phyloP scores from a whole-genome alignment of 1,139 yeast species.

The Schwanniomyces etchellsii region DNA sequence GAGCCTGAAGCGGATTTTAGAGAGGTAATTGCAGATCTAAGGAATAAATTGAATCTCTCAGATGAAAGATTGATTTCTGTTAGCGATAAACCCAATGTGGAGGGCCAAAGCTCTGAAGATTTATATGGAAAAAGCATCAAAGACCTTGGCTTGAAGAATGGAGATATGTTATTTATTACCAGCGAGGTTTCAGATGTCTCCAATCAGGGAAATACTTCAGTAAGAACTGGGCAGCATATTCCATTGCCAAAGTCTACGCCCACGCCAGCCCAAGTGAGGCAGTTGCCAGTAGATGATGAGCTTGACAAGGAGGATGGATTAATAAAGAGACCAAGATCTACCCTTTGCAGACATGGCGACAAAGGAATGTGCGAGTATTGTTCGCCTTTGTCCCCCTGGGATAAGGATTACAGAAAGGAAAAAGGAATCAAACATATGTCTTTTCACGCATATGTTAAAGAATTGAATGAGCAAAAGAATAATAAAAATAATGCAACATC shows the following conservation, averaged over 20 bases:
- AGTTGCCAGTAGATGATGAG: constrained; percentile 60
- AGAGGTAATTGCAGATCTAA: constrained; percentile 40
- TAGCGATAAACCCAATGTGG: constrained; percentile 43
- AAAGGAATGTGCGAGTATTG: constrained; percentile 98
- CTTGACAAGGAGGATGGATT: constrained; percentile 69
- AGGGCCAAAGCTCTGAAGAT: constrained; percentile 39
- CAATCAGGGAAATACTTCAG: background rate
- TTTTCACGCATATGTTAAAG: constrained; percentile 76
- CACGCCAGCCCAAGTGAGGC: constrained; percentile 21
- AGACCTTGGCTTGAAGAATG: constrained; percentile 63
- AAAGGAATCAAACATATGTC: constrained; percentile 84
- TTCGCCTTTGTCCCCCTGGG: constrained; percentile 95
- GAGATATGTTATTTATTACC: constrained; percentile 70
- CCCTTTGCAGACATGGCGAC: constrained; percentile 80
- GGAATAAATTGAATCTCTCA: constrained; percentile 25
- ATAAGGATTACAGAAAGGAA: constrained; percentile 65
- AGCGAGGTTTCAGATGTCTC: constrained; percentile 25
- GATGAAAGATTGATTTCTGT: constrained; percentile 31
- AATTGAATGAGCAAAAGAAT: constrained; percentile 65
- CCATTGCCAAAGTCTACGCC: constrained; percentile 2
- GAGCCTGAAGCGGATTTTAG: constrained; percentile 45
- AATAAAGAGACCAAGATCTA: constrained; percentile 57
- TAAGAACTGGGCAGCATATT: background rate
- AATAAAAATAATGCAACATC: constrained; percentile 55
- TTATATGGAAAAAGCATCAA: constrained; percentile 42